Conservation (phyloP, 257 asterid species). For the Primulina eburnea region DNA sequence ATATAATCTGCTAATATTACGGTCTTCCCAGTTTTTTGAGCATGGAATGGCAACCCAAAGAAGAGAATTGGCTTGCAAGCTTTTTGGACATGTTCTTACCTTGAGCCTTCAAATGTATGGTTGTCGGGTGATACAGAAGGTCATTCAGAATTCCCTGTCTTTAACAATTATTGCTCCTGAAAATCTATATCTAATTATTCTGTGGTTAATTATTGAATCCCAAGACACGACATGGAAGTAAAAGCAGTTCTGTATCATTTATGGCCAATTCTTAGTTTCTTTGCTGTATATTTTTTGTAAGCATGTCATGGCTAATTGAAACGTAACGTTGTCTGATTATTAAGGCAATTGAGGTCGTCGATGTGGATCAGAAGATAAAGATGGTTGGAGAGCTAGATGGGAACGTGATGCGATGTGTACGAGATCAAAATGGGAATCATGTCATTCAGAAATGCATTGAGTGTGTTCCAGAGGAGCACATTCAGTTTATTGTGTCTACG, state of each 20-base stretch:
- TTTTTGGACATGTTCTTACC: slow-evolving; percentile 63
- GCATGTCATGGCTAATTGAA: slow-evolving; percentile 3
- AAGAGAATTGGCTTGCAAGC: slow-evolving; percentile 66
- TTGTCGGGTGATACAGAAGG: slow-evolving; percentile 91
- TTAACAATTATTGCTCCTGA: background rate
- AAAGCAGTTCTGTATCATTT: background rate
- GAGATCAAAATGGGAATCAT: slow-evolving; percentile 86
- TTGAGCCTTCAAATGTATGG: slow-evolving; percentile 93
- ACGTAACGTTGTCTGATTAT: slow-evolving; percentile 15
- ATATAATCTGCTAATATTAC: background rate
- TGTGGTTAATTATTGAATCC: background rate
- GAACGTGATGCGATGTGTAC: slow-evolving; percentile 75
- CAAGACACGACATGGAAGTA: background rate
- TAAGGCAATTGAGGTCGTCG: slow-evolving; percentile 77
- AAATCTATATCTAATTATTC: background rate
- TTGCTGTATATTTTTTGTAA: background rate
- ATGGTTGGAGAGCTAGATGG: slow-evolving; percentile 85
- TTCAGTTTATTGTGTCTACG: slow-evolving; percentile 60
- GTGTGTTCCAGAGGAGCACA: slow-evolving; percentile 63
- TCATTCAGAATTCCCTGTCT: slow-evolving; percentile 20
- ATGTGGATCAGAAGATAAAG: slow-evolving; percentile 61
- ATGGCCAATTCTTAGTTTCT: background rate
- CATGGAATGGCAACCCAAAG: slow-evolving; percentile 67
- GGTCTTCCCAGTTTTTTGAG: slow-evolving; percentile 61
- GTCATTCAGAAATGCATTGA: slow-evolving; percentile 87